A percentile compares a stretch with the other conserved stretches of the same genome.
phyloP scores from a whole-genome alignment of 2,329 filamentous ascomycete species.

The Lojkania enalia region DNA sequence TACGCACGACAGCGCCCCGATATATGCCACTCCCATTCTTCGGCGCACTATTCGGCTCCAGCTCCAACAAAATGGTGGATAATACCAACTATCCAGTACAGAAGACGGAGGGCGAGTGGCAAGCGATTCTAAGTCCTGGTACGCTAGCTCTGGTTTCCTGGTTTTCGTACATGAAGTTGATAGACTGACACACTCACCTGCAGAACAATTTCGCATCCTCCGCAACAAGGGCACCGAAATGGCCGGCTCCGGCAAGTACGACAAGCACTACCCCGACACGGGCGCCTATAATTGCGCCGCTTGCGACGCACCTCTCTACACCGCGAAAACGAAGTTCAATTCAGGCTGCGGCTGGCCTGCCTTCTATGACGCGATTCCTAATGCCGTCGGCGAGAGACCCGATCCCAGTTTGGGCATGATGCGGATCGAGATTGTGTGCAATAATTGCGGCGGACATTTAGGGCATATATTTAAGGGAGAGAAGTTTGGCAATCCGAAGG shows the following conservation, averaged over 20 bases:
- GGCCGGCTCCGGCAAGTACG: slow-evolving; percentile 77
- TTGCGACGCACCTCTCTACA: slow-evolving; percentile 88
- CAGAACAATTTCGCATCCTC: slow-evolving; percentile 94
- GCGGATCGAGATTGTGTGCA: slow-evolving; percentile 90
- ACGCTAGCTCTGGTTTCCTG: slow-evolving; percentile 12
- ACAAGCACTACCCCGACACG: slow-evolving; percentile 76
- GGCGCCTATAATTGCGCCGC: slow-evolving; percentile 88
- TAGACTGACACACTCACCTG: slow-evolving; percentile 16
- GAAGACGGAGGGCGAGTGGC: slow-evolving; percentile 84
- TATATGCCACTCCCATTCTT: slow-evolving; percentile 83
- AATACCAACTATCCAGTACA: slow-evolving; percentile 79
- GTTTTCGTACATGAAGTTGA: not conserved
- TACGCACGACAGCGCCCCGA: slow-evolving; percentile 31
- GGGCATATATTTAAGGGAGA: slow-evolving; percentile 93
- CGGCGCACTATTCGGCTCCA: slow-evolving; percentile 71
- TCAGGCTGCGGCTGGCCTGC: slow-evolving; percentile 97
- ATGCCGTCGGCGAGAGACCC: slow-evolving; percentile 80
- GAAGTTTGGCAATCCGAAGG: slow-evolving; percentile 79
- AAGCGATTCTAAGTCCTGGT: slow-evolving; percentile 76
- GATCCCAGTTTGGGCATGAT: slow-evolving; percentile 80
- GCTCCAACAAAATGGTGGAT: slow-evolving; percentile 48
- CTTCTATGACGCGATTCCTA: slow-evolving; percentile 93
- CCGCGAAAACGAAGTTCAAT: slow-evolving; percentile 91
- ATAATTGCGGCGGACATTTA: slow-evolving; percentile 89
- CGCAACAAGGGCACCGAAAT: slow-evolving; percentile 90